Evolutionary conservation across 2,329 filamentous ascomycete species (phyloP), one percentile per base, ranked within the genome.

Genomic region (Talaromyces sp.): DNA sequence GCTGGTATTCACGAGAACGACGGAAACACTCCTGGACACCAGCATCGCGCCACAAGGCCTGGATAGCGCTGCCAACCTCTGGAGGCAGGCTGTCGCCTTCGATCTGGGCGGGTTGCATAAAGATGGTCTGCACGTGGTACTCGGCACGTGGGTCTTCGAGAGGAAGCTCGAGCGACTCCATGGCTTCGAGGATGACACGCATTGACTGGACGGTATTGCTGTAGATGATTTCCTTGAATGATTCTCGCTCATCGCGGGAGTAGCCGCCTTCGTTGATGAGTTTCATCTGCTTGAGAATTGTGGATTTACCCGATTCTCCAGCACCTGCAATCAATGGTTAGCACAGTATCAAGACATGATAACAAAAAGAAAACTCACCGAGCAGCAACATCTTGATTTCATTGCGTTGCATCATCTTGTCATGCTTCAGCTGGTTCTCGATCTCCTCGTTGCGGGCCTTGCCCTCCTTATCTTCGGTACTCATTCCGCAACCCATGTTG

Each of bases 371-470:
- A 56, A 64, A 83, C 88, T 75, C 86, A 97, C 95, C 95, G 73
- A 99, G 89, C 73, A 99, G 86, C 72, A 99, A 85, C 95, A 99
- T 98, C 87, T 99, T 99, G 84, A 99, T 99, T 82, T 99, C 95
- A 72, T 99, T 99, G 73, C 94, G 89, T 83, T 97, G 93, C 85
- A 96, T 90, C 91, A 98, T 91, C 82, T 96, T 96, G 77, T 99
- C 95, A 78, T 92, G 87, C 87, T 97, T 98, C 76, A 98, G 84
- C 84, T 98, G 94, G 79, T 97, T 98, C 82, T 99, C 95, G 75
- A 99, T 99, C 87, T 98, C 94, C 86, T 99, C 95, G 78, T 99
- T 98, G 72, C 95, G 89, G 84, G 92, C 91, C 91, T 97, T 98
- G 82, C 95, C 94, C 92, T 98, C 95, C 89, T 97, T 97, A 83